Evolutionary conservation across 306 rosid species (phyloP).

Genomic region (Ceratonia siliqua): DNA sequence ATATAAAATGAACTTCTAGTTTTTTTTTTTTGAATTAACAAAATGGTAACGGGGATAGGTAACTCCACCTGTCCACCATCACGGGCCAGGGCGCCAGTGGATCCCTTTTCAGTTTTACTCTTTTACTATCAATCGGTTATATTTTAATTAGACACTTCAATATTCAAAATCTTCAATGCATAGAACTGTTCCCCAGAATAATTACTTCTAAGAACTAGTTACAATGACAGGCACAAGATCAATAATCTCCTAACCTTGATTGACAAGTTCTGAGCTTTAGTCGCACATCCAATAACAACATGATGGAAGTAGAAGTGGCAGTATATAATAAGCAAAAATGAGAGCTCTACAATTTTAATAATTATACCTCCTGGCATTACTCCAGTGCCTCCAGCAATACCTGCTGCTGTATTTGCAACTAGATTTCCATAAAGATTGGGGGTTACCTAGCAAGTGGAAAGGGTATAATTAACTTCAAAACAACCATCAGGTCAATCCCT

Average conservation of each 20-base stretch:
- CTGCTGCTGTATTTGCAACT: slow-evolving; percentile 97
- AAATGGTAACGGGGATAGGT: too few species aligned
- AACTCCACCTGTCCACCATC: too few species aligned
- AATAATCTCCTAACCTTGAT: neutral
- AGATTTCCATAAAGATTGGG: slow-evolving; percentile 97
- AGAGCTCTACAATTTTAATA: slow-evolving; percentile 17
- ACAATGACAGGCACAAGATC: neutral
- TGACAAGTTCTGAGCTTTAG: slow-evolving; percentile 19
- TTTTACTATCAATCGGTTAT: neutral
- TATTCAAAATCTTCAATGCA: neutral
- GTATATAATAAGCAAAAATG: slow-evolving; percentile 3
- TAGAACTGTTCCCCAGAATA: neutral
- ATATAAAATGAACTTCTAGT: neutral
- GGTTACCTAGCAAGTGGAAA: slow-evolving; percentile 69
- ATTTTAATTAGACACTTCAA: neutral
- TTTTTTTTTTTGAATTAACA: too few species aligned
- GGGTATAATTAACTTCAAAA: slow-evolving; percentile 23
- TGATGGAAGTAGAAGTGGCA: neutral
- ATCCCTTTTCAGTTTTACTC: too few species aligned
- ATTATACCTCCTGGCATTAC: slow-evolving; percentile 97
- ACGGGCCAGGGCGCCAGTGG: too few species aligned
- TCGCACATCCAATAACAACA: neutral
- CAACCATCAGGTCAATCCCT: slow-evolving; percentile 11
- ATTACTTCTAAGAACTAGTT: neutral
- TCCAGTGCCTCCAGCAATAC: slow-evolving; percentile 98